A percentile compares a stretch with the other conserved stretches of the same genome.
These are phyloP conservation scores for Debaryomyces maramus DNA, from an alignment of 805 yeast genomes.

Conservation along the genomic window DNA sequence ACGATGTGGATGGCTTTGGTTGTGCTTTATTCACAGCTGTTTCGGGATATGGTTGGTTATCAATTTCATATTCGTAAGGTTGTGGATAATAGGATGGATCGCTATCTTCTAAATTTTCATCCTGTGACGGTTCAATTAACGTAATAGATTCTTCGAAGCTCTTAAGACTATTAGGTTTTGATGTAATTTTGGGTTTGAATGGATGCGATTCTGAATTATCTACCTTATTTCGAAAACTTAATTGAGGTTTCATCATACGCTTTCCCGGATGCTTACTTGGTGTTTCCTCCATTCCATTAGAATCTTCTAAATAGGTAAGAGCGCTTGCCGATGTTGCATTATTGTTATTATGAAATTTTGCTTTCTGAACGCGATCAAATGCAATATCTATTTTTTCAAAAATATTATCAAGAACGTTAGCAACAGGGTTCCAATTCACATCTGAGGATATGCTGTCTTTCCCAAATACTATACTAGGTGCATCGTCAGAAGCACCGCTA, in stretches of 20 bases:
- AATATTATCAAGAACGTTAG: constrained; percentile 63
- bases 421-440: constrained; percentile 60
- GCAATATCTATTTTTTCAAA: constrained; percentile 77
- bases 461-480: constrained; percentile 33
- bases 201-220: constrained; percentile 73
- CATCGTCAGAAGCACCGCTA: constrained; percentile 29
- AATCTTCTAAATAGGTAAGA: constrained; percentile 54
- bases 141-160: constrained; percentile 53
- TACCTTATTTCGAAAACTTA: constrained; percentile 52
- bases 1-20: constrained; percentile 56
- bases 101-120: constrained; percentile 31
- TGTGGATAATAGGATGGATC: constrained; percentile 66
- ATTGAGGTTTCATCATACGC: constrained; percentile 67
- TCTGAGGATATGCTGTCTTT: constrained; percentile 42
- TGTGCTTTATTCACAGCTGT: constrained; percentile 39
- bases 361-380: constrained; percentile 46
- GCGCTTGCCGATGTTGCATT: constrained; percentile 9
- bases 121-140: constrained; percentile 29
- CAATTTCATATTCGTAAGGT: constrained; percentile 80
- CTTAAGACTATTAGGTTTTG: constrained; percentile 69
- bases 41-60: constrained; percentile 65
- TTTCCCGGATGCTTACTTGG: constrained; percentile 14
- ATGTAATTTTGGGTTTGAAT: constrained; percentile 68
- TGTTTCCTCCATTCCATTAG: constrained; percentile 10
- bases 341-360: constrained; percentile 13